Percentiles rank a stretch among this genome's conserved stretches.
Evolutionary conservation across 2,329 filamentous ascomycete genomes (phyloP).

Genomic region (Penicillium verrucosum): DNA sequence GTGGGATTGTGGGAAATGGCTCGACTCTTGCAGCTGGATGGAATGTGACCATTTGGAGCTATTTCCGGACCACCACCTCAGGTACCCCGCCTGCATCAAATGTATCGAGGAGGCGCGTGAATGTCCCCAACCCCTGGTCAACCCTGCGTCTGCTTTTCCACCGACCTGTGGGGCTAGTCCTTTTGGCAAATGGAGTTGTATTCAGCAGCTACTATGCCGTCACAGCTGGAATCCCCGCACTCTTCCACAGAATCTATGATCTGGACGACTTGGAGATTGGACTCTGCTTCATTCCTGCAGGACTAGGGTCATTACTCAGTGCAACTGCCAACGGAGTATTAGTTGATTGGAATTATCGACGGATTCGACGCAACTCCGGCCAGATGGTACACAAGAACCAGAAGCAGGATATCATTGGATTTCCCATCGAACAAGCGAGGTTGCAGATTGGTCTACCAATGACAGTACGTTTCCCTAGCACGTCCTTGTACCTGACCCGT

Average conservation of each 20-base stretch:
- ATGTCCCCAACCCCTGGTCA: slow-evolving; percentile 32
- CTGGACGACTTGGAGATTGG: slow-evolving; percentile 45
- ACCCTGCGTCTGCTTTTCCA: slow-evolving; percentile 33
- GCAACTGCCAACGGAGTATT: slow-evolving; percentile 24
- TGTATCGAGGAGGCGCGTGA: not conserved
- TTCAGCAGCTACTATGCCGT: slow-evolving; percentile 48
- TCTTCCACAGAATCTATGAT: slow-evolving; percentile 43
- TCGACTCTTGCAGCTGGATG: slow-evolving; percentile 26
- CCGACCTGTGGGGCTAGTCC: slow-evolving; percentile 30
- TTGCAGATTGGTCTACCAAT: slow-evolving; percentile 34
- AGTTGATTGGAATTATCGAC: slow-evolving; percentile 69
- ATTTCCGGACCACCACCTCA: not conserved
- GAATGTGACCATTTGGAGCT: slow-evolving; percentile 28
- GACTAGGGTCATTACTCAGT: slow-evolving; percentile 26
- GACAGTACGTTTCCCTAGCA: slow-evolving; percentile 3
- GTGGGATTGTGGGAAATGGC: slow-evolving; percentile 36
- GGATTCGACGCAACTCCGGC: slow-evolving; percentile 51
- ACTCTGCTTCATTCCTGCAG: slow-evolving; percentile 32
- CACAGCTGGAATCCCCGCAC: slow-evolving; percentile 43
- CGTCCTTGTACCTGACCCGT: not conserved
- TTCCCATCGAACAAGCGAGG: slow-evolving; percentile 46
- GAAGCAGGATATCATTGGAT: slow-evolving; percentile 50
- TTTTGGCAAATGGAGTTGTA: slow-evolving; percentile 39
- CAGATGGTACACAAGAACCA: slow-evolving; percentile 59
- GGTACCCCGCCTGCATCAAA: not conserved